Percentiles rank a stretch among this genome's conserved stretches.
Conservation (phyloP, 2,329 filamentous ascomycete genomes). For the Leptosphaerulina australis region DNA sequence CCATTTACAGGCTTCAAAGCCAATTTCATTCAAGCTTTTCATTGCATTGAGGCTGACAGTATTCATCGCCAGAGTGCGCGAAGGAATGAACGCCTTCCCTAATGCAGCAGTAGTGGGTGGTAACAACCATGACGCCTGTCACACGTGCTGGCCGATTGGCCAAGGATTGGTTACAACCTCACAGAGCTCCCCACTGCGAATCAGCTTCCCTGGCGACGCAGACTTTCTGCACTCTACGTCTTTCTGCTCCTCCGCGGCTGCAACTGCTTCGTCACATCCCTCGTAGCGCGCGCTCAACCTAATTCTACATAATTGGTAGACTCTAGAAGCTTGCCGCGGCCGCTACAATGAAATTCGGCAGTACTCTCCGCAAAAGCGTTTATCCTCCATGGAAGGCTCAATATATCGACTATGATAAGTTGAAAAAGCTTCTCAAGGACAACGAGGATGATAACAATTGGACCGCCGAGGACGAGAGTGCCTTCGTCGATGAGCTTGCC, state of each 20-base stretch:
- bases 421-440: slow-evolving; percentile 88
- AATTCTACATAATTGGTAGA: neutral
- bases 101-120: too few species aligned
- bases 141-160: slow-evolving; percentile 29
- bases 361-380: slow-evolving; percentile 77
- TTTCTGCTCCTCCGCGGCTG: slow-evolving; percentile 2
- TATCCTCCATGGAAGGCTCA: slow-evolving; percentile 90
- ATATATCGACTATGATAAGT: slow-evolving; percentile 94
- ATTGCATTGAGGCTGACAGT: slow-evolving; percentile 14
- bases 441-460: slow-evolving; percentile 66
- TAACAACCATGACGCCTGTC: slow-evolving; percentile 11
- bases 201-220: slow-evolving; percentile 14
- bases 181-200: slow-evolving; percentile 9
- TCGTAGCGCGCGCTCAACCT: slow-evolving; percentile 5
- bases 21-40: slow-evolving; percentile 9
- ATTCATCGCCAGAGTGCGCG: slow-evolving; percentile 36
- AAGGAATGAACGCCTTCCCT: slow-evolving; percentile 23
- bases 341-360: slow-evolving; percentile 85
- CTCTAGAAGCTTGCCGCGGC: neutral
- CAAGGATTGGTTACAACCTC: slow-evolving; percentile 15
- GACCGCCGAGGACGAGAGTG: slow-evolving; percentile 93
- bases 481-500: slow-evolving; percentile 92
- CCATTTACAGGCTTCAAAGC: neutral
- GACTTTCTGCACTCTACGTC: slow-evolving; percentile 18
- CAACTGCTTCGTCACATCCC: slow-evolving; percentile 16